Evolutionary conservation across 2,329 filamentous ascomycete genomes (phyloP).

Genomic region (Epichloe sibirici): DNA sequence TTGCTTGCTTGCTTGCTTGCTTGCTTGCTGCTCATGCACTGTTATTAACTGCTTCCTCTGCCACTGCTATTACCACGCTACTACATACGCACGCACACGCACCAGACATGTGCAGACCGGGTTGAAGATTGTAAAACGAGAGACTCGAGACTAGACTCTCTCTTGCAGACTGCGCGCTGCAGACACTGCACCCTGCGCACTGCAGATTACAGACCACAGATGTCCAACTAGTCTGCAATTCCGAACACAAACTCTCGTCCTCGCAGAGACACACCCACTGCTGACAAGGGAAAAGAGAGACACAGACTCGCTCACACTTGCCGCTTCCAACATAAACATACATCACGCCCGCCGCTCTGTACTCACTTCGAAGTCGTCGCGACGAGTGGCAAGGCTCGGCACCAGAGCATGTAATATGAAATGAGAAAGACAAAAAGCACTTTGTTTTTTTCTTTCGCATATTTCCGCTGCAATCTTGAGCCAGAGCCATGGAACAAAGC

Average conservation of each 20-base stretch:
- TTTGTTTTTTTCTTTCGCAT: slow-evolving; percentile 1
- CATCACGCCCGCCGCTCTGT: neutral
- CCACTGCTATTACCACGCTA: neutral
- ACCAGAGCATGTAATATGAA: slow-evolving; percentile 4
- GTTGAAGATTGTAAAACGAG: neutral
- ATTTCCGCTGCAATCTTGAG: slow-evolving; percentile 3
- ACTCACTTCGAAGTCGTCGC: neutral
- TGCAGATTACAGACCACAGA: neutral
- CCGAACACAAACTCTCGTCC: slow-evolving; percentile 2
- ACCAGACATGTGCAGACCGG: neutral
- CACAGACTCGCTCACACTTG: neutral
- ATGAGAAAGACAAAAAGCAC: slow-evolving; percentile 4
- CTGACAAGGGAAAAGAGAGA: neutral
- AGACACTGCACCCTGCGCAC: neutral
- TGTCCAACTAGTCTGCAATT: neutral
- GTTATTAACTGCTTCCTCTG: neutral
- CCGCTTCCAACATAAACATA: neutral
- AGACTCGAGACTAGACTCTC: neutral
- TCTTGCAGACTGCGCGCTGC: neutral
- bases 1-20: neutral
- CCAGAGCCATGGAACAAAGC: slow-evolving; percentile 7
- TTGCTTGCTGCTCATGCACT: neutral
- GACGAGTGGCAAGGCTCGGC: slow-evolving; percentile 3
- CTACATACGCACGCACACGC: neutral
- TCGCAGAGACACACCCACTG: slow-evolving; percentile 2